These are phyloP conservation scores for Gossypium davidsonii DNA, from an alignment of 441 rosid genomes.

Conservation along the genomic window DNA sequence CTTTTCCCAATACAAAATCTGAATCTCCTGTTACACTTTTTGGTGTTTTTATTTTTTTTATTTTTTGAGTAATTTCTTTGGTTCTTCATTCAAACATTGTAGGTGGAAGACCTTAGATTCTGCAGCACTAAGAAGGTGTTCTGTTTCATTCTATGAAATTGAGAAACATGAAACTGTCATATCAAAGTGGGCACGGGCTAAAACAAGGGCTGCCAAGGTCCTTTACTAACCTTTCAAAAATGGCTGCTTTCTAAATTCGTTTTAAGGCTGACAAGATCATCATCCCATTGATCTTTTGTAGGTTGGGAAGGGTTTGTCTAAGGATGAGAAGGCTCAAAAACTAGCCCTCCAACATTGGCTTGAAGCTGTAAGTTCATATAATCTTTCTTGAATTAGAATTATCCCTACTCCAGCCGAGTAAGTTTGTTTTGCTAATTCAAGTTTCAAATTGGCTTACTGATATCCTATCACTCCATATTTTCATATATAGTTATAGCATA, in stretches of 20 bases:
- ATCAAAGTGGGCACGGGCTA: slow-evolving; percentile 70
- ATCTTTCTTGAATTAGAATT: background rate
- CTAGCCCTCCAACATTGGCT: slow-evolving; percentile 75
- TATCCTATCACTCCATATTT: background rate
- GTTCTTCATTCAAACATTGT: slow-evolving; percentile 1
- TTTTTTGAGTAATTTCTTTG: background rate
- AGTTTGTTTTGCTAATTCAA: background rate
- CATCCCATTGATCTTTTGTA: slow-evolving; percentile 14
- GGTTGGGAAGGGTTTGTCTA: slow-evolving; percentile 66
- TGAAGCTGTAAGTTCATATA: slow-evolving; percentile 51
- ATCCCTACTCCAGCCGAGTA: background rate
- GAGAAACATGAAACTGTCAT: slow-evolving; percentile 65
- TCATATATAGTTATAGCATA: background rate
- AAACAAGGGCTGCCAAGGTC: slow-evolving; percentile 73
- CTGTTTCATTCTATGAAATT: slow-evolving; percentile 53
- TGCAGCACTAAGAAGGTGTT: slow-evolving; percentile 56
- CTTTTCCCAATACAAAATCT: slow-evolving; percentile 9
- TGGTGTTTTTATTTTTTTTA: background rate
- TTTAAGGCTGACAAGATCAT: background rate
- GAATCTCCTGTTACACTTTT: background rate
- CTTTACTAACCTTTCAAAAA: background rate
- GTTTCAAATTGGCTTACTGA: background rate
- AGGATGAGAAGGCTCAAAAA: slow-evolving; percentile 63
- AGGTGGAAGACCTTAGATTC: slow-evolving; percentile 89
- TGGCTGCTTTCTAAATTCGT: background rate